Base-by-base conservation (phyloP, 1,284 basidiomycete species). In the Boletellus deceptivus region DNA sequence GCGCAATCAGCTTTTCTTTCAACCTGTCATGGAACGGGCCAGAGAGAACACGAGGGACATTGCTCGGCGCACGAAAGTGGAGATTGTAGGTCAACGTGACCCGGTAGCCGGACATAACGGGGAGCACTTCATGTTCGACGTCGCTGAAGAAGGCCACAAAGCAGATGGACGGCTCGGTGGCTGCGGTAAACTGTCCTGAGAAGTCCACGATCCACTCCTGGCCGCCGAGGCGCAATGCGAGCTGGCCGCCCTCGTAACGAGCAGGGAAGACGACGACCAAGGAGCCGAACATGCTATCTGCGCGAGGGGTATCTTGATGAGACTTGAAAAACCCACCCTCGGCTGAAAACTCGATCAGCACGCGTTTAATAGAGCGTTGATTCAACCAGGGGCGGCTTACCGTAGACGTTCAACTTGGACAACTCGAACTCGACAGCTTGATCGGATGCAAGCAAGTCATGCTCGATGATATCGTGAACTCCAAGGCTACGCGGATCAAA, bases 1-100 rank as follows among this genome's bases (percentile, higher is more conserved):
- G 53, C 6, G 40, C 41, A 2, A 43, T 46, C 11, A 69, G 42
- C 1, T 44, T 42, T n/a, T 31, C 40, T 22, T 54, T 54, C 17
- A 68, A 24, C 18, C 41, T 46, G 4, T 41, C 14, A 4, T 47
- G 33, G 33, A 42, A 49, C 18, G 41, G 35, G 9, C 20, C 9
- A 29, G 18, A 13, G 2, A 43, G 35, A 6, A n/a, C 13, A 16
- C 25, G 37, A 9, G 24, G 33, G 13, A 22, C 24, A 1, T 6
- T 41, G 27, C 5, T 29, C 24, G 27, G 31, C 9, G 43, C 16
- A 14, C 36, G 20, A 24, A 50, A 62, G 52, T 69, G 61, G 24
- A 75, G 62, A 52, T 68, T 71, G 55, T 71, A 75, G 0, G 73
- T 71, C 39, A 78, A 54, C 2, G 72, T 75, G 22, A 78, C 55